Evolutionary conservation across 768 basidiomycete genomes (phyloP).

Genomic region (Daedaleopsis sinensis): DNA sequence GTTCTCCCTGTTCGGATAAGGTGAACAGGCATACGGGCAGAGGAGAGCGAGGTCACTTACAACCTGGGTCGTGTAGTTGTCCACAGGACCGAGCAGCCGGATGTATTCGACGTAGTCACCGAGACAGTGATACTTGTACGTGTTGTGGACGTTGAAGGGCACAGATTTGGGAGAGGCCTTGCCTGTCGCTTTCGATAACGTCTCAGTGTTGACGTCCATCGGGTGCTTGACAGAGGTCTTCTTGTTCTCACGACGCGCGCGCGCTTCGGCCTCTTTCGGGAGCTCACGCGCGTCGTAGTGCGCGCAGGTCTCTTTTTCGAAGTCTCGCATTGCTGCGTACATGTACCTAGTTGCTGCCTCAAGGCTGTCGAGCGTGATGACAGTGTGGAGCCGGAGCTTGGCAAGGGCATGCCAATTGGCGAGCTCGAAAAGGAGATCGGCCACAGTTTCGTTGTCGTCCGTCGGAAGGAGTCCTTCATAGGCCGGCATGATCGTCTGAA

Average conservation of each 20-base stretch:
- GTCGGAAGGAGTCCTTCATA: constrained; percentile 37
- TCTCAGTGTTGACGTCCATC: constrained; percentile 1
- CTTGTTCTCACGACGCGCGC: not conserved
- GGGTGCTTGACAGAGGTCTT: not conserved
- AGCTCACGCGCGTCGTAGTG: constrained; percentile 1
- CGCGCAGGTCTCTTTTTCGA: not conserved
- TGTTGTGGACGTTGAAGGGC: constrained; percentile 25
- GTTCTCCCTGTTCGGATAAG: constrained; percentile 35
- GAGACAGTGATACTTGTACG: constrained; percentile 32
- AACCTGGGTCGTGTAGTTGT: constrained; percentile 16
- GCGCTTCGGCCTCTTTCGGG: constrained; percentile 1
- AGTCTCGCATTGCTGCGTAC: not conserved
- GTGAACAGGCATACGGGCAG: not conserved
- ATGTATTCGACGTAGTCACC: constrained; percentile 23
- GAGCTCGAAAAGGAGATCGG: constrained; percentile 37
- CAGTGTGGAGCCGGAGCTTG: constrained; percentile 44
- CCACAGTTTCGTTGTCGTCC: constrained; percentile 25
- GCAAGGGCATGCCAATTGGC: constrained; percentile 43
- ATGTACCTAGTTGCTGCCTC: not conserved
- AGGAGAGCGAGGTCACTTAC: not conserved
- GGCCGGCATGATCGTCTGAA: constrained; percentile 35
- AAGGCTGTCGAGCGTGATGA: constrained; percentile 33
- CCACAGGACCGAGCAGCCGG: constrained; percentile 23
- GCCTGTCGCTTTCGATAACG: too few species aligned
- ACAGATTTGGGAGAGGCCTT: too few species aligned